Evolutionary conservation across 2,329 filamentous ascomycete genomes (phyloP), one percentile per base, ranked within the genome.

Genomic region (Keithomyces neogunnii): DNA sequence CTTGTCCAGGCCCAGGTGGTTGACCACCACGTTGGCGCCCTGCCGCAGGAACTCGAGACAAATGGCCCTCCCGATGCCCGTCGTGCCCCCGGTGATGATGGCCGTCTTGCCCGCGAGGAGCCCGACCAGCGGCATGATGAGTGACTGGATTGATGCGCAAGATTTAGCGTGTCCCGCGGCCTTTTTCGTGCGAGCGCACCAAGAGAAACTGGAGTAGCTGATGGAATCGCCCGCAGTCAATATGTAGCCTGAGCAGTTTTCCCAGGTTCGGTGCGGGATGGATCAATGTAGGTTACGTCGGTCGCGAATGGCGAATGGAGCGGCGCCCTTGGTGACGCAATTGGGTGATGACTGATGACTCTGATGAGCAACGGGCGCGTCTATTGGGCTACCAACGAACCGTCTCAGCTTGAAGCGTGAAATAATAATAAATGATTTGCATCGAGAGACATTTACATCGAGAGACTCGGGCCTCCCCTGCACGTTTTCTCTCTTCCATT

Each of bases 51-150:
- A 95, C 60, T 84, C 85, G 48, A 95, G 77, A 42, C 86, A 84
- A 56, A 95, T 95, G 59, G 89, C 90, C 57, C 88, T 81, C 49
- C 90, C 90, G 60, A 95, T 95, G 51, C 89, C 89, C 1, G 89
- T 95, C 3, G 86, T 85, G 52, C 88, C 89, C 57, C 90, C 89
- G 0, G 89, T 95, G 62, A 96, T 89, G 65, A 89, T 86, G 68
- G 88, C 88, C 10, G 84, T 85, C 69, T 95, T 95, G 66, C 80
- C 82, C 50, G 71, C 64, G 52, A 95, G 81, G 59, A 93, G 77
- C 57, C 65, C 63, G 28, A 73, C 73, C 19, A 69, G 62, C 44
- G 70, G 62, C 45, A 73, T 63, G 74, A 78, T 77, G 52, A 29
- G 19, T 19, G 19, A 19, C 19, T 19, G 56, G 56, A 13, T n/a